A percentile compares a stretch with the other conserved stretches of the same genome.
Evolutionary conservation across 1,284 basidiomycete species (phyloP).

Genomic region (Microbotryum saponariae): DNA sequence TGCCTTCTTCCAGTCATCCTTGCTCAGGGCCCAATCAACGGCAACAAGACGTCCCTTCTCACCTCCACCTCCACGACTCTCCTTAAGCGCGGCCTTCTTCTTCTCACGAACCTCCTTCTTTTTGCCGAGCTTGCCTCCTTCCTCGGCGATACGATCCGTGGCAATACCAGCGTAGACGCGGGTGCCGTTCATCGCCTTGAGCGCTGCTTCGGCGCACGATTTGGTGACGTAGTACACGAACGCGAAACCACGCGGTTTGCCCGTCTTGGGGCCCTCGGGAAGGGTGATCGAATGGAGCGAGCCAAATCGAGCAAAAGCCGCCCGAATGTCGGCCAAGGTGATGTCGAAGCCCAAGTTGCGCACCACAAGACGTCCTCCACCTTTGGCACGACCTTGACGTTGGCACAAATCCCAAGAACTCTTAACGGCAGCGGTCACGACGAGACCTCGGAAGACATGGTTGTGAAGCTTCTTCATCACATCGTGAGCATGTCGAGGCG

Average conservation of each 20-base stretch:
- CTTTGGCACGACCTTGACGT: conserved; percentile 43
- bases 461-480: conserved; percentile 80
- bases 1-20: conserved; percentile 76
- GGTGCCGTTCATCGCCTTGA: conserved; percentile 76
- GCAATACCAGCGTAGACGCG: conserved; percentile 60
- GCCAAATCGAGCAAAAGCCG: conserved; percentile 79
- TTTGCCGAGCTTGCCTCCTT: conserved; percentile 66
- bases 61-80: conserved; percentile 43
- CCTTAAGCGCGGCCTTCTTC: conserved; percentile 40
- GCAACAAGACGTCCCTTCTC: conserved; percentile 65
- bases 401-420: conserved; percentile 42
- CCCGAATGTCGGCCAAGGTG: conserved; percentile 75
- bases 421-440: conserved; percentile 84
- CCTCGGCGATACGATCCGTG: conserved; percentile 43
- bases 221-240: conserved; percentile 90
- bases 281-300: conserved; percentile 80
- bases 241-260: conserved; percentile 68
- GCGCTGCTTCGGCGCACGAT: conserved; percentile 75
- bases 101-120: conserved; percentile 59
- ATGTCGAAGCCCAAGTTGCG: conserved; percentile 74
- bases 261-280: conserved; percentile 48
- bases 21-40: conserved; percentile 94
- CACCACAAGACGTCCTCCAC: conserved; percentile 77
- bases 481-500: conserved; percentile 55
- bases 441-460: conserved; percentile 81